Evolutionary conservation across 768 basidiomycete genomes (phyloP).

Genomic region (Boletellus ananas): DNA sequence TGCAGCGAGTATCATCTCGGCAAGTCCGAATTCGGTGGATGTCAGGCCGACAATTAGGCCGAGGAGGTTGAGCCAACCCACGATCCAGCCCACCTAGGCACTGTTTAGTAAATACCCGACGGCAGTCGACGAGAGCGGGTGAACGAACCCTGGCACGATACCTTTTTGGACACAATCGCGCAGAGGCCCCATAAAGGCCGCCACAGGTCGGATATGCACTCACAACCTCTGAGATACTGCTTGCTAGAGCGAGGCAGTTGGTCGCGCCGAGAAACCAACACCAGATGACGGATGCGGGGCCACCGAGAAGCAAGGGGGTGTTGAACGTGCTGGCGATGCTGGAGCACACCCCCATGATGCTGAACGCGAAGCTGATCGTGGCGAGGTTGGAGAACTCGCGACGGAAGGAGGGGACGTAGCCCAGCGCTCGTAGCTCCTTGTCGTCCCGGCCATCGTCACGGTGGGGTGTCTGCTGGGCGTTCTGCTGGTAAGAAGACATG

Average conservation of each 20-base stretch:
- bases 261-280: conserved; percentile 31
- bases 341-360: conserved; percentile 35
- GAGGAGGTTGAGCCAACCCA: conserved; percentile 32
- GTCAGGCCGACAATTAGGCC: conserved; percentile 26
- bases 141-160: neutral
- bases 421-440: conserved; percentile 24
- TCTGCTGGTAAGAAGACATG: conserved; percentile 4
- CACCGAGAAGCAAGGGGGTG: conserved; percentile 35
- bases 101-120: neutral
- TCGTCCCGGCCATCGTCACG: conserved; percentile 12
- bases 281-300: conserved; percentile 35
- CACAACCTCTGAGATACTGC: conserved; percentile 30
- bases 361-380: conserved; percentile 32
- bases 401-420: conserved; percentile 33
- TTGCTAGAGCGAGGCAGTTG: conserved; percentile 27
- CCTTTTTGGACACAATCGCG: neutral
- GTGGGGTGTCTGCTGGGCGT: neutral
- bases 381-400: conserved; percentile 42
- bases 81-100: conserved; percentile 23
- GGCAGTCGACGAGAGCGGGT: neutral
- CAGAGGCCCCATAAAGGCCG: neutral
- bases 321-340: conserved; percentile 36
- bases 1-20: conserved; percentile 29
- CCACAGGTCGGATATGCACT: conserved; percentile 32
- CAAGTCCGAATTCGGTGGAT: conserved; percentile 37